These are phyloP conservation scores for Tilletia setariae DNA, from an alignment of 1,284 basidiomycete species.

Conservation along the genomic window DNA sequence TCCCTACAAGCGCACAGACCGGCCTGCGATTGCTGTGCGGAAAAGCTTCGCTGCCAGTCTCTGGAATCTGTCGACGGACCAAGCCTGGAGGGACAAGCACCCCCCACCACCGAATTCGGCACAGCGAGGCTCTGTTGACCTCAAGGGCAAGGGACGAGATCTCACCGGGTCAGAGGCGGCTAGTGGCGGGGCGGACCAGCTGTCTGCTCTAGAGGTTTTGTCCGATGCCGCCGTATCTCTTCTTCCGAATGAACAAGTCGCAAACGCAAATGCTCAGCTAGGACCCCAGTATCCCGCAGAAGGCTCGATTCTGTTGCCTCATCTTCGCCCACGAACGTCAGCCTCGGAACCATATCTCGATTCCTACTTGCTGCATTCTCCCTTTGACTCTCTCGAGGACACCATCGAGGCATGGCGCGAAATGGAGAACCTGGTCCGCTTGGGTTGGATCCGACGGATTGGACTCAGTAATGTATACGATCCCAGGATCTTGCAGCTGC, in stretches of 20 bases:
- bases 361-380: slow-evolving; percentile 45
- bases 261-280: not conserved
- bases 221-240: not conserved
- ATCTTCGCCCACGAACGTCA: slow-evolving; percentile 8
- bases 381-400: slow-evolving; percentile 38
- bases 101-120: not conserved
- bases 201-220: not conserved
- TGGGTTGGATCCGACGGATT: slow-evolving; percentile 41
- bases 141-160: slow-evolving; percentile 16
- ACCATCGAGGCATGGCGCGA: slow-evolving; percentile 46
- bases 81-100: not conserved
- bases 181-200: not conserved
- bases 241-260: not conserved
- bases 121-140: not conserved
- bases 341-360: slow-evolving; percentile 38
- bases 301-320: slow-evolving; percentile 7
- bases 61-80: slow-evolving; percentile 3
- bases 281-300: not conserved
- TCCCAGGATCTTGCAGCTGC: slow-evolving; percentile 39
- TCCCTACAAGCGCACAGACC: slow-evolving; percentile 27
- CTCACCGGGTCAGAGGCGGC: not conserved
- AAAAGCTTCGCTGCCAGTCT: not conserved
- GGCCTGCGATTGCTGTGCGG: not conserved
- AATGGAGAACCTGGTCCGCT: slow-evolving; percentile 42
- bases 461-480: slow-evolving; percentile 49